Evolutionary conservation across 2,329 filamentous ascomycete genomes (phyloP), one percentile per base, ranked within the genome.

Genomic region (Cadophora sp.): DNA sequence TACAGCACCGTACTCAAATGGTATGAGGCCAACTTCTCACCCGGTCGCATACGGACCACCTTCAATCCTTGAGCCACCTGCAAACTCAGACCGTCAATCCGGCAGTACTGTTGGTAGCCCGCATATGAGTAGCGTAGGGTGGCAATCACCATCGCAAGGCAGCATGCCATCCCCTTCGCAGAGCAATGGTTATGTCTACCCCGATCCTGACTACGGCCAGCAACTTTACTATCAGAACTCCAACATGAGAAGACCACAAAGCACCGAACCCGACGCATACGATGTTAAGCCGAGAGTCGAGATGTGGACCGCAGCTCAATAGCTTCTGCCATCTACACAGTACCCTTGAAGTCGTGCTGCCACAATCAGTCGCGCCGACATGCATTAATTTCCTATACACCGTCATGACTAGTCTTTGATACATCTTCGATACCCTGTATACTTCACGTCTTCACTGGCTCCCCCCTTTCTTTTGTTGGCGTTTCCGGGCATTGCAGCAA

Each of bases 41-140:
- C 94, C 95, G 0, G 89, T 83, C 14, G 85, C 86, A 68, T 97
- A 95, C 78, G 91, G 90, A n/a, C 93, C 92, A 27, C 89, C 91
- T 59, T 94, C 92, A 18, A 74, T 76, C 18, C 84, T 97, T 61
- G 95, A 97, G 81, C 89, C 89, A 24, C 93, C 94, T 16, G 83
- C 89, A 30, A 94, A 88, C 78, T 86, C 93, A 69, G 93, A 95
- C 67, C 89, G 91, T 71, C 89, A 91, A 73, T 79, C 83, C 59
- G 85, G 85, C 64, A 97, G 92, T 76, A 90, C 87, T n/a, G 88
- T 83, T 65, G 91, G 92, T 62, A 97, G 94, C 78, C 94, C 95
- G 60, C 94, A 97, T 79, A 93, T 97, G 88, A 81, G 82, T 50
- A 75, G 64, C 59, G 80, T 82, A 69, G 91, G 92, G 64, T 97